Conservation (phyloP, 768 basidiomycete genomes). For the Xerocomellus amylosporus region DNA sequence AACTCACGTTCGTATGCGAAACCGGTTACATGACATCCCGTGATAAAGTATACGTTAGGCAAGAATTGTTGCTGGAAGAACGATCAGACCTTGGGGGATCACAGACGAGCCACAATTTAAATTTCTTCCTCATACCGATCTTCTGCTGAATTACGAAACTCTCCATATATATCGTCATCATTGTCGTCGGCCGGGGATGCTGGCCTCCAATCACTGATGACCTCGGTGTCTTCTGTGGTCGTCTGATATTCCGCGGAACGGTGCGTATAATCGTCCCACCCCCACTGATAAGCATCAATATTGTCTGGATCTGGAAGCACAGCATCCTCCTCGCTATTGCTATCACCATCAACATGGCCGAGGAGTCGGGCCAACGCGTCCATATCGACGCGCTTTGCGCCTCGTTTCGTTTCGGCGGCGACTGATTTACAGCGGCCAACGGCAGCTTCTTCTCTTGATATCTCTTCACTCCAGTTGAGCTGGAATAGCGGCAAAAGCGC, state of each 20-base stretch:
- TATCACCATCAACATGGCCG: conserved; percentile 23
- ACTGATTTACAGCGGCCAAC: neutral
- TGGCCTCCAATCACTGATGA: conserved; percentile 48
- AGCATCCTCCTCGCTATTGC: conserved; percentile 22
- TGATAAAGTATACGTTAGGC: neutral
- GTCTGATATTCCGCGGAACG: conserved; percentile 7
- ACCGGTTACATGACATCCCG: conserved; percentile 2
- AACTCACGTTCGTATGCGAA: conserved; percentile 8
- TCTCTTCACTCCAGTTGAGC: conserved; percentile 37
- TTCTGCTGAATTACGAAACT: conserved; percentile 8
- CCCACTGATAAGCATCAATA: conserved; percentile 14
- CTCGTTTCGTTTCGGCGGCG: conserved; percentile 27
- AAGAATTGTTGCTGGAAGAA: neutral
- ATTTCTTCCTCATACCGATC: conserved; percentile 34
- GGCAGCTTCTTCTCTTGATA: conserved; percentile 24
- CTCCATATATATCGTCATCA: conserved; percentile 12
- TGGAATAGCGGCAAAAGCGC: conserved; percentile 38
- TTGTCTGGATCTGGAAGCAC: conserved; percentile 22
- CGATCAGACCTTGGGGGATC: conserved; percentile 3
- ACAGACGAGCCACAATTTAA: conserved; percentile 9
- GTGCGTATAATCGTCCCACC: conserved; percentile 12
- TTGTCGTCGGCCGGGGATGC: conserved; percentile 31
- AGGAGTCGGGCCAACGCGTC: conserved; percentile 55
- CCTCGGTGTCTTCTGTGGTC: conserved; percentile 33
- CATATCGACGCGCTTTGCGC: conserved; percentile 49